These are phyloP conservation scores for Whalleya microplaca DNA, from an alignment of 2,329 filamentous ascomycete genomes.

Conservation along the genomic window DNA sequence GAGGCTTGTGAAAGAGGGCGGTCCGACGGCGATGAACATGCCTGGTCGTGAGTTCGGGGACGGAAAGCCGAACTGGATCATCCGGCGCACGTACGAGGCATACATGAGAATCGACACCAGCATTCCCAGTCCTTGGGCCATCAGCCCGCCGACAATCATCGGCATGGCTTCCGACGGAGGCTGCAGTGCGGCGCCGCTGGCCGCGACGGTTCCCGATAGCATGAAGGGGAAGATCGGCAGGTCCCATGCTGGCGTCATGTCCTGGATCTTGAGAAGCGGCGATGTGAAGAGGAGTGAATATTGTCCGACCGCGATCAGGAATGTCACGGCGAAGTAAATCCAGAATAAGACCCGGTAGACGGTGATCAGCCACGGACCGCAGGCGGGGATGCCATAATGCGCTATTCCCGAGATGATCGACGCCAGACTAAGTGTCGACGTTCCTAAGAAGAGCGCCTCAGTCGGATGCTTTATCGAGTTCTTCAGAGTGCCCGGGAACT, in stretches of 20 bases:
- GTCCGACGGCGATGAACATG: constrained; percentile 58
- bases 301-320: constrained; percentile 44
- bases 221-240: constrained; percentile 40
- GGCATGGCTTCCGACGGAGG: constrained; percentile 38
- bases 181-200: constrained; percentile 36
- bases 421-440: constrained; percentile 43
- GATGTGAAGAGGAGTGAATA: constrained; percentile 43
- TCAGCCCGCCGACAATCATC: constrained; percentile 47
- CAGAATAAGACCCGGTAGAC: constrained; percentile 46
- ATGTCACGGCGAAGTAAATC: constrained; percentile 46
- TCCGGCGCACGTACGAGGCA: constrained; percentile 44
- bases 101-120: constrained; percentile 48
- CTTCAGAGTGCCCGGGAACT: constrained; percentile 47
- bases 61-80: constrained; percentile 48
- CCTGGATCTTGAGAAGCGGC: constrained; percentile 40
- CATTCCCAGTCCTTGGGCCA: constrained; percentile 50
- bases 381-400: constrained; percentile 41
- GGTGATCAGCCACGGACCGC: constrained; percentile 44
- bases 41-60: constrained; percentile 38
- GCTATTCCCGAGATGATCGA: constrained; percentile 48
- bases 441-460: constrained; percentile 53
- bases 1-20: constrained; percentile 46
- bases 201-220: constrained; percentile 43
- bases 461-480: constrained; percentile 51
- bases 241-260: constrained; percentile 46